Evolutionary conservation across 2,329 filamentous ascomycete species (phyloP).

Genomic region (Phialophora macrospora): DNA sequence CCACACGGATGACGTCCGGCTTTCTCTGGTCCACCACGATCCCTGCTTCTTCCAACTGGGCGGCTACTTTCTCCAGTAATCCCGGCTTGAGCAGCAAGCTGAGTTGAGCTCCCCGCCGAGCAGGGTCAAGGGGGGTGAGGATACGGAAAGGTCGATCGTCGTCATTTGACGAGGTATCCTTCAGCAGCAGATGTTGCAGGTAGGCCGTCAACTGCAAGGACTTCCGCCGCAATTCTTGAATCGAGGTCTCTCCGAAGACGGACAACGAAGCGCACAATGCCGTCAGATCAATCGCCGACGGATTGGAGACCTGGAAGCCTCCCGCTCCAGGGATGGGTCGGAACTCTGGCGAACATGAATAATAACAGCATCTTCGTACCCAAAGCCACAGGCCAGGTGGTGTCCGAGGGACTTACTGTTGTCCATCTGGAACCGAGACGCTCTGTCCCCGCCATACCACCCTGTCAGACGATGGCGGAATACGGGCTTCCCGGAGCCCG

Average conservation of each 20-base stretch:
- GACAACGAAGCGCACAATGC: conserved; percentile 73
- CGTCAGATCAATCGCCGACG: conserved; percentile 76
- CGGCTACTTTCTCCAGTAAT: conserved; percentile 68
- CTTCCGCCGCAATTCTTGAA: conserved; percentile 71
- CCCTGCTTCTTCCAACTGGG: conserved; percentile 67
- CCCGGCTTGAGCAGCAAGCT: conserved; percentile 73
- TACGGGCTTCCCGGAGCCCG: conserved; percentile 36
- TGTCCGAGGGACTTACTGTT: conserved; percentile 56
- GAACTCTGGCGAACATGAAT: conserved; percentile 60
- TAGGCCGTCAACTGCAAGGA: conserved; percentile 76
- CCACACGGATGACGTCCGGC: conserved; percentile 82
- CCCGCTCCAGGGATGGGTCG: conserved; percentile 75
- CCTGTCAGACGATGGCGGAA: conserved; percentile 74
- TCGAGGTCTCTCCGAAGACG: conserved; percentile 73
- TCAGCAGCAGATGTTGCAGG: conserved; percentile 68
- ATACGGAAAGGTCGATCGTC: conserved; percentile 58
- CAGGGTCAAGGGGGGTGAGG: conserved; percentile 71
- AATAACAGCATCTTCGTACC: neutral
- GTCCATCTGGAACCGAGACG: conserved; percentile 79
- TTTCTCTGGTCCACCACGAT: conserved; percentile 82
- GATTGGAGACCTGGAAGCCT: conserved; percentile 83
- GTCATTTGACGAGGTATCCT: conserved; percentile 37
- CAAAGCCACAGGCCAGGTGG: neutral
- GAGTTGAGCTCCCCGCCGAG: conserved; percentile 75
- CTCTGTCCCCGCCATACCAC: conserved; percentile 86